A percentile compares a stretch with the other conserved stretches of the same genome.
These are phyloP conservation scores for Casuarina glauca DNA, from an alignment of 306 rosid genomes.

Conservation along the genomic window DNA sequence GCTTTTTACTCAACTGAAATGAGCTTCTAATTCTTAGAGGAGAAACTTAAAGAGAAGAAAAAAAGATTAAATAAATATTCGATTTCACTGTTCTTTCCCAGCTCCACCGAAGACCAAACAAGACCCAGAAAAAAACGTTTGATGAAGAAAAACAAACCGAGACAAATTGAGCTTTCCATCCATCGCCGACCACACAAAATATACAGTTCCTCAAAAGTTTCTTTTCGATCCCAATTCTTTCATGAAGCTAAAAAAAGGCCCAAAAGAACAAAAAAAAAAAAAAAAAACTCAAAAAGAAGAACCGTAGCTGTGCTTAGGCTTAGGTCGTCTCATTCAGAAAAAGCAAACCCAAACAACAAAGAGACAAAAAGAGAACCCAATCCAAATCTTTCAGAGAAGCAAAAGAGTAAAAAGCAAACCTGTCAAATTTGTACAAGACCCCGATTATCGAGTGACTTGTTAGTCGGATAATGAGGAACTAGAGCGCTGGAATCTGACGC, in stretches of 20 bases:
- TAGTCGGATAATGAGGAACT: constrained; percentile 19
- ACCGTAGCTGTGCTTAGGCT: constrained; percentile 8
- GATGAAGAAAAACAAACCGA: background rate
- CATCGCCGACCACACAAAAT: constrained; percentile 7
- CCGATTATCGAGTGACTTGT: constrained; percentile 26
- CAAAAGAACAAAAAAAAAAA: background rate
- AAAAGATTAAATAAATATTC: background rate
- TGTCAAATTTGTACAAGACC: constrained; percentile 40
- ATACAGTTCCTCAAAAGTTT: constrained; percentile 1
- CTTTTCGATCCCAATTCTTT: constrained; percentile 18
- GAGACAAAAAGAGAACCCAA: constrained; percentile 1
- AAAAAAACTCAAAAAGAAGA: background rate
- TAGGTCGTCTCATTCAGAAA: background rate
- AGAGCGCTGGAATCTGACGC: constrained; percentile 37
- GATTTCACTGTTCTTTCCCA: background rate
- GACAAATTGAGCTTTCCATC: background rate
- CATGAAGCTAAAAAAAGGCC: constrained; percentile 25
- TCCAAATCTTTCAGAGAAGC: constrained; percentile 1
- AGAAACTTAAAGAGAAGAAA: background rate
- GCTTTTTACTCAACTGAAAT: background rate
- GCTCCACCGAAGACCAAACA: background rate
- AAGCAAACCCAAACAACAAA: background rate
- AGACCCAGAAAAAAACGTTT: background rate
- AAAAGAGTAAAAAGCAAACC: background rate
- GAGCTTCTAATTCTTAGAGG: background rate